Base-by-base conservation (phyloP, 345 rosid genomes). In the Sonneratia alba region DNA sequence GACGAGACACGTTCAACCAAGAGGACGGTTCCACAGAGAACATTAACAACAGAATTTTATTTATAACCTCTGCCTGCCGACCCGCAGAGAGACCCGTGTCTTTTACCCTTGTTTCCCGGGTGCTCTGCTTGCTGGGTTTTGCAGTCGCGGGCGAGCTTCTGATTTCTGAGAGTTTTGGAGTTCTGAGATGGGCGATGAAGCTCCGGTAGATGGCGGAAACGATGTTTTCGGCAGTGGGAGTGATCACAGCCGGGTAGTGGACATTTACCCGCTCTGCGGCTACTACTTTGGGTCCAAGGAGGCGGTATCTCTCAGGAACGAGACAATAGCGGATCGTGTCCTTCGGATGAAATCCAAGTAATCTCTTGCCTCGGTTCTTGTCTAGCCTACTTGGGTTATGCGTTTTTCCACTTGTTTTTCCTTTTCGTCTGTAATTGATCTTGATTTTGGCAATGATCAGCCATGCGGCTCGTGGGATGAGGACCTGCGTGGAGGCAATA, bases 281-380 rank as follows among this genome's bases (percentile, higher is more conserved):
- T 91, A 91, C 81, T 94, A 86, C 78, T 93, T 93, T 68, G 95
- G 96, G 55, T 86, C 96, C 45, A 87, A 87, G 81, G 90, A 85
- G 2, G 78, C 90, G 42, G 68, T 87, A 73, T 76, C 80, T 53
- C 74, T 83, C 69, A 87, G 81, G 83, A 88, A 89, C 38, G 79
- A 79, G 76, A 79, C 85, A 49, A 16, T 80, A 49, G 70, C 76
- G 37, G 96, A 88, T 80, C 97, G 89, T 38, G n/a, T 86, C 36
- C 71, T 59, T 34, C 87, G 97, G 78, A 73, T 93, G 81, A 88
- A 89, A 81, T 84, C 88, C 22, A 82, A 85, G 97, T 93, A 83
- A 71, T 62, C 51, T 55, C 36, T 32, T 67, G 45, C 40, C 75
- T 36, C 34, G 38, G 36, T 63, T 19, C 56, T 18, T 0, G 32